These are phyloP conservation scores for Dictyostelium citrinum DNA, from an alignment of 78 protist species.

Conservation along the genomic window DNA sequence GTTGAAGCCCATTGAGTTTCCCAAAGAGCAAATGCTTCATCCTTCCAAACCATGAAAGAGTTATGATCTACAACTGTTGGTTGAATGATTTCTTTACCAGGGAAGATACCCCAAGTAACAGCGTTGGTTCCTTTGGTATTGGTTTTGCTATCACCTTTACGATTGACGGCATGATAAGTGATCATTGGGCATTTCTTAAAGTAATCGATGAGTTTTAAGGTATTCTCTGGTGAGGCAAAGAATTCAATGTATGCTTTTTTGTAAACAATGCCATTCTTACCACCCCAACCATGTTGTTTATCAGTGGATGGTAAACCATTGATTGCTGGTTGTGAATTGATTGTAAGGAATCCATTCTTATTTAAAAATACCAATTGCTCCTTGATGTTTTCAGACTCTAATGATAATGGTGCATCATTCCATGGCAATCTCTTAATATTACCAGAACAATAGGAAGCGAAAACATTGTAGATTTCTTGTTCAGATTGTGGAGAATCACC, in stretches of 20 bases:
- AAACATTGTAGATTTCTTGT: conserved; percentile 75
- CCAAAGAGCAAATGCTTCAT: conserved; percentile 95
- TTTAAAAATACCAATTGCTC: conserved; percentile 79
- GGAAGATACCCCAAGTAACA: conserved; percentile 98
- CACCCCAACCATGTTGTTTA: conserved; percentile 96
- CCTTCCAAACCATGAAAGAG: conserved; percentile 93
- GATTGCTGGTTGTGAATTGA: conserved; percentile 96
- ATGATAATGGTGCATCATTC: conserved; percentile 82
- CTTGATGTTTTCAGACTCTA: conserved; percentile 85
- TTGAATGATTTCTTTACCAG: conserved; percentile 93
- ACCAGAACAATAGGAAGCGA: conserved; percentile 73
- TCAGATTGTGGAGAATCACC: conserved; percentile 35
- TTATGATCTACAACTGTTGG: conserved; percentile 95
- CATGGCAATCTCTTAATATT: conserved; percentile 66
- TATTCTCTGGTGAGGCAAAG: conserved; percentile 85
- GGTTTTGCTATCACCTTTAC: conserved; percentile 47
- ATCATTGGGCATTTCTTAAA: conserved; percentile 71
- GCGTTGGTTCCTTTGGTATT: conserved; percentile 82
- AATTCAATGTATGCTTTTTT: conserved; percentile 97
- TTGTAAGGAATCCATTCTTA: conserved; percentile 90
- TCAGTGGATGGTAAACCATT: conserved; percentile 91
- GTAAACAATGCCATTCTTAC: conserved; percentile 92
- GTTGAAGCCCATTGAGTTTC: conserved; percentile 77
- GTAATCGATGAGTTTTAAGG: neutral
- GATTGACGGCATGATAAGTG: conserved; percentile 87